These are phyloP conservation scores for Macrophomina phaseolina DNA, from an alignment of 2,329 filamentous ascomycete genomes.

Conservation along the genomic window DNA sequence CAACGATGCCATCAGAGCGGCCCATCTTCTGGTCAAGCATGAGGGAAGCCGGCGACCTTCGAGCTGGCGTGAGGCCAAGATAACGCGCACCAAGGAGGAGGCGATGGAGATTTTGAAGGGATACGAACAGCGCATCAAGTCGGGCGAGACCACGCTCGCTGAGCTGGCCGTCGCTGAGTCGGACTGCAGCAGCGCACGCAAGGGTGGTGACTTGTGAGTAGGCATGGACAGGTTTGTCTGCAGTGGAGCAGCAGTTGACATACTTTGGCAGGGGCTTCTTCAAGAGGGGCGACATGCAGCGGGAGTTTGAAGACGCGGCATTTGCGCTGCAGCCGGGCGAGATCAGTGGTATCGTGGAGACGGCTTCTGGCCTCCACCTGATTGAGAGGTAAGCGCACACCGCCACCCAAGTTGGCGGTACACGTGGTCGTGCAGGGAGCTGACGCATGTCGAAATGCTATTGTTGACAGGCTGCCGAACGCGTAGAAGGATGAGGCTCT, in stretches of 20 bases:
- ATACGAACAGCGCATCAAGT: conserved; percentile 78
- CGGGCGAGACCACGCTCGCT: conserved; percentile 71
- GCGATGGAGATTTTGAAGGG: conserved; percentile 76
- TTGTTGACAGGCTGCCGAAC: conserved; percentile 23
- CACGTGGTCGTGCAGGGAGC: conserved; percentile 25
- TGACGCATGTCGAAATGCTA: conserved; percentile 2
- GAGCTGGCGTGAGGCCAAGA: conserved; percentile 90
- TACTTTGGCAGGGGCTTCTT: conserved; percentile 74
- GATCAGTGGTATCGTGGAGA: conserved; percentile 86
- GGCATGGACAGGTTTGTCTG: conserved; percentile 3
- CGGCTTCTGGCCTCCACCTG: conserved; percentile 90
- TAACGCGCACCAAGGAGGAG: conserved; percentile 87
- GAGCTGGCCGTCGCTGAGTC: conserved; percentile 88
- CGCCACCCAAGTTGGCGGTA: background rate
- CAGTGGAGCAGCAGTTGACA: conserved; percentile 29
- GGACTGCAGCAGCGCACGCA: conserved; percentile 93
- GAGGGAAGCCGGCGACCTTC: conserved; percentile 83
- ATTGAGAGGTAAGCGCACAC: conserved; percentile 79
- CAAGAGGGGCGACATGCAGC: conserved; percentile 94
- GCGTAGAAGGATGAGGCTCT: conserved; percentile 18
- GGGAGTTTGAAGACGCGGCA: conserved; percentile 95
- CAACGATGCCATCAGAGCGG: conserved; percentile 88
- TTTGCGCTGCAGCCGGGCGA: conserved; percentile 88
- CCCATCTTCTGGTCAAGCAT: conserved; percentile 94
- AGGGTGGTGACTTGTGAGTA: conserved; percentile 83